phyloP scores from a whole-genome alignment of 164 flowering plant genomes.

The Annona cherimola region DNA sequence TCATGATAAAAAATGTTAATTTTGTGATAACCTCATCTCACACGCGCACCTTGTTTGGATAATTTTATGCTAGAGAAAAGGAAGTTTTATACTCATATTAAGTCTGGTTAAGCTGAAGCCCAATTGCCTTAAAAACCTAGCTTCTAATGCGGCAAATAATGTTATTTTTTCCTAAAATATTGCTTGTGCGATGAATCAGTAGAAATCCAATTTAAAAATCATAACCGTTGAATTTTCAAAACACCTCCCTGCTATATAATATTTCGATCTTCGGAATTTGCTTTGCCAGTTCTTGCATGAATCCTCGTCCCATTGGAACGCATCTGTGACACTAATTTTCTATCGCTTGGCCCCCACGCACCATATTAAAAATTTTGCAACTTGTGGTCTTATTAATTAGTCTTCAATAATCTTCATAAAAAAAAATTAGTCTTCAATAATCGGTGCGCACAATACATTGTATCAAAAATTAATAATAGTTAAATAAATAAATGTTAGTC shows the following conservation, averaged over 20 bases:
- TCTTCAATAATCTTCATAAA: not conserved
- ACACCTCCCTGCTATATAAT: not conserved
- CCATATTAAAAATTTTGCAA: not conserved
- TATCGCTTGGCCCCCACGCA: not conserved
- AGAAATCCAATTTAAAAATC: too few relatives aligned
- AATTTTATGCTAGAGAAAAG: too few relatives aligned
- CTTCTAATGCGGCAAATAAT: too few relatives aligned
- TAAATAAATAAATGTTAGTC: not conserved
- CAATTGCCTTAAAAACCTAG: too few relatives aligned
- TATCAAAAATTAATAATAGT: not conserved
- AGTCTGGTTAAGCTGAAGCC: too few relatives aligned
- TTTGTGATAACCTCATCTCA: too few relatives aligned
- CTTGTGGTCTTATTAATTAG: not conserved
- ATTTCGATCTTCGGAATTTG: not conserved
- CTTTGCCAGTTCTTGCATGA: not conserved
- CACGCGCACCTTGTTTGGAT: too few relatives aligned
- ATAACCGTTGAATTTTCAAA: too few relatives aligned
- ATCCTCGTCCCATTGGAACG: not conserved
- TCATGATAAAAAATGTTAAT: too few relatives aligned
- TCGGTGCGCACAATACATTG: not conserved
- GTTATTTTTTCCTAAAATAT: too few relatives aligned
- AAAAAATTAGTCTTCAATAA: not conserved
- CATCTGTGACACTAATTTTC: not conserved
- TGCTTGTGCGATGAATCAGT: too few relatives aligned
- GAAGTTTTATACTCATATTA: too few relatives aligned